phyloP scores from a whole-genome alignment of 345 rosid species.

The Linum tenue region DNA sequence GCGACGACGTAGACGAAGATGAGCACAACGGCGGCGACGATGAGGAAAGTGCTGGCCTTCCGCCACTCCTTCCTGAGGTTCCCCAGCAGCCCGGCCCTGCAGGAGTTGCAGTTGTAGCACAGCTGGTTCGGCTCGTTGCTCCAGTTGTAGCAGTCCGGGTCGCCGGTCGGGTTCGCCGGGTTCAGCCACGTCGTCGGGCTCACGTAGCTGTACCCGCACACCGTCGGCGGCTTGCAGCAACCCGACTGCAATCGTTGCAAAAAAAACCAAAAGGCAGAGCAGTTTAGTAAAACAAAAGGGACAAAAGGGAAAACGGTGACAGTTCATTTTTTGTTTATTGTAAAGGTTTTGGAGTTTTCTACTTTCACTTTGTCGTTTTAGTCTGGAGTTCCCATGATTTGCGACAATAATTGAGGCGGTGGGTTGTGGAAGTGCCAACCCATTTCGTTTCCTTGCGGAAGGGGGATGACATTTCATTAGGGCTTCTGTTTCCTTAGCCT shows the following conservation, averaged over 20 bases:
- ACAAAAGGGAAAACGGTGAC: conserved; percentile 3
- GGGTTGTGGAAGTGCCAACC: too few species aligned
- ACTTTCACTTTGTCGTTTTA: too few species aligned
- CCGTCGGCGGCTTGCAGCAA: conserved; percentile 85
- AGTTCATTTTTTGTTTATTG: not conserved
- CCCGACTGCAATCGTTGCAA: conserved; percentile 76
- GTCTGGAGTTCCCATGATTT: too few species aligned
- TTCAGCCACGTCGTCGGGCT: conserved; percentile 74
- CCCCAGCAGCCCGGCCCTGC: conserved; percentile 81
- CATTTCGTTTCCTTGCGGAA: too few species aligned
- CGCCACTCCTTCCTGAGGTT: conserved; percentile 85
- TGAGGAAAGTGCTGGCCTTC: conserved; percentile 64
- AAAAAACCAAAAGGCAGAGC: not conserved
- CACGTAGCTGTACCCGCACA: conserved; percentile 69
- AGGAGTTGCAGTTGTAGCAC: conserved; percentile 75
- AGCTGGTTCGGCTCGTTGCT: conserved; percentile 73
- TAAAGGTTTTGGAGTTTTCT: too few species aligned
- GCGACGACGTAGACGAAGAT: conserved; percentile 77
- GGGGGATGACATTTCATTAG: too few species aligned
- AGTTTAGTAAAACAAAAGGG: not conserved
- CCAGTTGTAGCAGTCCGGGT: conserved; percentile 79
- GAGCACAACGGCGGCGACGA: conserved; percentile 59
- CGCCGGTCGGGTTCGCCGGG: conserved; percentile 59
- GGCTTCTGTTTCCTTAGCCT: too few species aligned
- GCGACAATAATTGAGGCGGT: too few species aligned